Base-by-base conservation (phyloP, 495 filamentous ascomycete species). In the Annulohypoxylon nitens region DNA sequence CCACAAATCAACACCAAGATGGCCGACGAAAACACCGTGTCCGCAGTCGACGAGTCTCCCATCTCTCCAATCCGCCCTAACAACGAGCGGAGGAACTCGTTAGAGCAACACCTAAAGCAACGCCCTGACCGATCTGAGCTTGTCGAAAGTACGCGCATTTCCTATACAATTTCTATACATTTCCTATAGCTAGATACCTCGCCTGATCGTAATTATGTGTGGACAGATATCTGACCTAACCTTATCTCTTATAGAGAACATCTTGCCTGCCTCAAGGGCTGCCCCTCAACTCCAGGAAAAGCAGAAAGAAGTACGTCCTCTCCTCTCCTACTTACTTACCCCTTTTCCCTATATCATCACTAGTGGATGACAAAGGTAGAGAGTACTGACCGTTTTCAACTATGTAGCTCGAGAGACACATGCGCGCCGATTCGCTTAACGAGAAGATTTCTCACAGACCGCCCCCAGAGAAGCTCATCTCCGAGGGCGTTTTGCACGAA, bases 71-170 rank as follows among this genome's bases (percentile, higher is more conserved):
- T 87, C 68, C 75, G 78, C 20, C 78, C 81, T 20, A 62, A 55
- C 16, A 79, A 83, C 67, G 90, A 90, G 73, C 91, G 94, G 74
- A 93, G 93, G 81, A 91, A 97, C 83, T 94, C 92, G n/a, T 89
- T 97, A 34, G 93, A 96, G 82, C 93, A 92, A 75, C 92, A 95
- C 75, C 87, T 97, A 65, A 88, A 91, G 76, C 88, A 88, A 64
- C 91, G 94, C 41, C 94, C 94, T 10, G 92, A 94, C 20, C 85
- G 88, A 47, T 84, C 94, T 76, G 93, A 97, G 67, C 89, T 97
- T 59, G 93, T 97, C 60, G 92, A 94, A 74, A 91, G 92, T 95
- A 86, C 20, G 20, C 20, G 20, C 20, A 23, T 23, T 23, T 23
- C 20, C 20, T 23, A 23, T 23, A 23, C 1, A 23, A 0, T 23